Evolutionary conservation across 164 flowering plant species (phyloP), one percentile per base, ranked within the genome.

Genomic region (Vitis rupestris): DNA sequence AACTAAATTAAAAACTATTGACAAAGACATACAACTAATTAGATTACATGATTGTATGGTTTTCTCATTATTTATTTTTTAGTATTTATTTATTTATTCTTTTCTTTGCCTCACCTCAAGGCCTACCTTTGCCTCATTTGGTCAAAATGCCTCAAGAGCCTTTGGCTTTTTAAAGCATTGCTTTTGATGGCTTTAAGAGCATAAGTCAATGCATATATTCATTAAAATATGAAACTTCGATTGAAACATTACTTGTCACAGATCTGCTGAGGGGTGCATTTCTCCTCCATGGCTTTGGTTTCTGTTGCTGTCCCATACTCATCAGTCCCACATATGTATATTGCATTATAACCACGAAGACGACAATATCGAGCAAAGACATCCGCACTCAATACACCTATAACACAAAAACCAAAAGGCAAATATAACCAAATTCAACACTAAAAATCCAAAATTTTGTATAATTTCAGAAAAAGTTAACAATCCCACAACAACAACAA

Each of bases 221-320:
- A 2, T 37, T 30, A 63, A 29, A 3, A 29, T 14, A 19, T 15
- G 17, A 59, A 53, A 47, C 13, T 65, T 47, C 3, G 37, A 48
- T 10, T 47, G 14, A 66, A 44, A 61, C 8, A 27, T 66, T 82
- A 92, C 97, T 92, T 92, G 80, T 90, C 93, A 73, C 97, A 92
- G 75, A 92, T 88, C 73, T 92, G 81, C 61, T 90, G 70, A 15
- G 95, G 93, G 13, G 83, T 72, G 69, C 88, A 84, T 15, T 89
- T 87, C 81, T 92, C 95, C 75, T 92, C 93, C 89, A 87, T 50
- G 15, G 95, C 97, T 76, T 92, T 92, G 0, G 90, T 90, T 83
- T 92, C 97, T 0, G 97, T 92, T 1, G 93, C 90, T 0, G 97
- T 90, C 8, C 97, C 97, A 67, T 92, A 92, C 86, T 92, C 97